A percentile compares a stretch with the other conserved stretches of the same genome.
These are phyloP conservation scores for Candida krabiensis DNA, from an alignment of 805 yeast species.

Conservation along the genomic window DNA sequence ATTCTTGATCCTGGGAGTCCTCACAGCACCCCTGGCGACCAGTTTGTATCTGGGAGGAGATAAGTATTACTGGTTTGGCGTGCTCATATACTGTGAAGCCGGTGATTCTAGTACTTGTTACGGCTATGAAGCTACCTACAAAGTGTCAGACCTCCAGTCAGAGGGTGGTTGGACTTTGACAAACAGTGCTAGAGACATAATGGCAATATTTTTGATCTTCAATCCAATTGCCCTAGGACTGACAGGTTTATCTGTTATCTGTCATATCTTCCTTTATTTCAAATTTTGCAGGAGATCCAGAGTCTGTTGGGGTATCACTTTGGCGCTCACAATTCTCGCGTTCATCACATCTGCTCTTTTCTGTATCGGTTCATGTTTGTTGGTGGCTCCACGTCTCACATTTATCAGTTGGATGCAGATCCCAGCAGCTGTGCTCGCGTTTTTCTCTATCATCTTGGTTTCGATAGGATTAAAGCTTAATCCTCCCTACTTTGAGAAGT, in stretches of 20 bases:
- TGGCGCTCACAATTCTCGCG: slow-evolving; percentile 47
- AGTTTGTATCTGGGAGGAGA: slow-evolving; percentile 51
- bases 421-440: slow-evolving; percentile 60
- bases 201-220: slow-evolving; percentile 56
- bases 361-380: slow-evolving; percentile 53
- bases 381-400: slow-evolving; percentile 61
- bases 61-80: slow-evolving; percentile 52
- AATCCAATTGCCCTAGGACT: slow-evolving; percentile 70
- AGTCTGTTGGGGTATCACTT: slow-evolving; percentile 40
- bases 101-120: slow-evolving; percentile 15
- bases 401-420: slow-evolving; percentile 78
- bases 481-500: slow-evolving; percentile 13
- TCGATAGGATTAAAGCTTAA: slow-evolving; percentile 36
- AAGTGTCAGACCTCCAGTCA: slow-evolving; percentile 32
- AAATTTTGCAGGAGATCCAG: slow-evolving; percentile 15
- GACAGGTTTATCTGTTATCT: slow-evolving; percentile 45
- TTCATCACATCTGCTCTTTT: slow-evolving; percentile 55
- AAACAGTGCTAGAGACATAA: slow-evolving; percentile 43
- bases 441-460: slow-evolving; percentile 51
- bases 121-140: slow-evolving; percentile 40
- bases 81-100: slow-evolving; percentile 60
- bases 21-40: slow-evolving; percentile 59
- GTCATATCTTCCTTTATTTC: slow-evolving; percentile 36
- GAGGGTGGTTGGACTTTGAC: slow-evolving; percentile 50
- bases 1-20: slow-evolving; percentile 57